Evolutionary conservation across 2,329 filamentous ascomycete species (phyloP).

Genomic region (Aureobasidium sp.): DNA sequence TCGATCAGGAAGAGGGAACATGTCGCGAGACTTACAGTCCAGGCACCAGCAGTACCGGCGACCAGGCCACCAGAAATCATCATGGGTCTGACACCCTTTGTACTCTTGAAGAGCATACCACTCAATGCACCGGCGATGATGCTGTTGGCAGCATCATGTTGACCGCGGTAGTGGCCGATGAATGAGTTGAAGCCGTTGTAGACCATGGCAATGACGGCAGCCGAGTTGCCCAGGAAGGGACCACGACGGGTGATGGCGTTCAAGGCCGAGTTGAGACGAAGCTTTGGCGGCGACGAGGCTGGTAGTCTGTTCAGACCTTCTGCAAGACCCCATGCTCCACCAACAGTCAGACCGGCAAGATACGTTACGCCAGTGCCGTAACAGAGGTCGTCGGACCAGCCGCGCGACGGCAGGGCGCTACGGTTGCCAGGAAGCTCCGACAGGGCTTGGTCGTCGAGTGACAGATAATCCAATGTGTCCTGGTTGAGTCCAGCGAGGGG

Average conservation of each 20-base stretch:
- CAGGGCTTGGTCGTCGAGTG: constrained; percentile 83
- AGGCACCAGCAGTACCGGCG: constrained; percentile 71
- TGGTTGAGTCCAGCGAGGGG: constrained; percentile 88
- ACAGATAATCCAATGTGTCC: constrained; percentile 89
- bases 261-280: constrained; percentile 86
- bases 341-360: constrained; percentile 72
- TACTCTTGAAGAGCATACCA: constrained; percentile 95
- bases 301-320: constrained; percentile 73
- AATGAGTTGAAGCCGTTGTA: constrained; percentile 91
- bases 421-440: constrained; percentile 78
- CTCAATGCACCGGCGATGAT: constrained; percentile 77
- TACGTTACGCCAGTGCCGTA: constrained; percentile 96
- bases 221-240: constrained; percentile 92
- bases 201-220: constrained; percentile 88
- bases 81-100: constrained; percentile 82
- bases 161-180: constrained; percentile 69
- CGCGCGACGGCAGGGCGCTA: constrained; percentile 85
- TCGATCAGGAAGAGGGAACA: no score
- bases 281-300: constrained; percentile 67
- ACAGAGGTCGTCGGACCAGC: constrained; percentile 96
- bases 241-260: constrained; percentile 91
- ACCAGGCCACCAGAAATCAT: constrained; percentile 89
- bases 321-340: constrained; percentile 84
- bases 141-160: constrained; percentile 86
- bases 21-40: constrained; percentile 65